Evolutionary conservation across 2,329 filamentous ascomycete genomes (phyloP).

Genomic region (Emmonsia crescens): DNA sequence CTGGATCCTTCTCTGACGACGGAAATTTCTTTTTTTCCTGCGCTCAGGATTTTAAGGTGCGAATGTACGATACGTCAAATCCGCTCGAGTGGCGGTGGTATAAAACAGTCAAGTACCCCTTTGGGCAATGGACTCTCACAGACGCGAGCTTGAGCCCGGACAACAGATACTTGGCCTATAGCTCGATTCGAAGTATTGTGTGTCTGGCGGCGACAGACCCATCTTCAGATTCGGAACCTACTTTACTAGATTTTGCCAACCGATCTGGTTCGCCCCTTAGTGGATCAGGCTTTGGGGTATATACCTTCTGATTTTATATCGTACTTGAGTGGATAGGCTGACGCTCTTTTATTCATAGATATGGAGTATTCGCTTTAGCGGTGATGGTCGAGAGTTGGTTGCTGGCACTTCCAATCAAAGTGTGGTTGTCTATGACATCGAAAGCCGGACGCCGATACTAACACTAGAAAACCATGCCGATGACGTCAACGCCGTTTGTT

Average conservation of each 20-base stretch:
- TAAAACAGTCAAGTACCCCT: constrained; percentile 76
- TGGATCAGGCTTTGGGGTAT: constrained; percentile 35
- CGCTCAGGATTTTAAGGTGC: constrained; percentile 83
- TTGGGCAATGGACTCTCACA: constrained; percentile 90
- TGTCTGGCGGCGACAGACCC: constrained; percentile 83
- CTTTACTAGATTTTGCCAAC: constrained; percentile 61
- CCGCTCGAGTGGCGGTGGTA: constrained; percentile 94
- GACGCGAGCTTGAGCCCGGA: constrained; percentile 86
- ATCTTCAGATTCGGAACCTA: constrained; percentile 67
- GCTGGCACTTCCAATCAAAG: constrained; percentile 71
- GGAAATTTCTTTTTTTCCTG: constrained; percentile 95
- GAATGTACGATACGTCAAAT: constrained; percentile 96
- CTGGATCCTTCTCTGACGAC: constrained; percentile 91
- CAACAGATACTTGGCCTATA: constrained; percentile 85
- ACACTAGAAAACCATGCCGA: constrained; percentile 67
- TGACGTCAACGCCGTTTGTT: constrained; percentile 95
- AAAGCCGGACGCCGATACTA: constrained; percentile 63
- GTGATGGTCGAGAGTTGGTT: constrained; percentile 80
- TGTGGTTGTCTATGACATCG: constrained; percentile 87
- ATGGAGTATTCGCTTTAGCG: constrained; percentile 86
- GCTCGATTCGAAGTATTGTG: constrained; percentile 72
- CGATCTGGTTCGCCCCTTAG: constrained; percentile 29
- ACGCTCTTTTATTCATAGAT: constrained; percentile 40
- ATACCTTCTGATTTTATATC: constrained; percentile 8
- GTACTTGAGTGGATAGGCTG: background rate